Conservation (phyloP, 345 rosid genomes). For the Crucihimalaya himalaica region DNA sequence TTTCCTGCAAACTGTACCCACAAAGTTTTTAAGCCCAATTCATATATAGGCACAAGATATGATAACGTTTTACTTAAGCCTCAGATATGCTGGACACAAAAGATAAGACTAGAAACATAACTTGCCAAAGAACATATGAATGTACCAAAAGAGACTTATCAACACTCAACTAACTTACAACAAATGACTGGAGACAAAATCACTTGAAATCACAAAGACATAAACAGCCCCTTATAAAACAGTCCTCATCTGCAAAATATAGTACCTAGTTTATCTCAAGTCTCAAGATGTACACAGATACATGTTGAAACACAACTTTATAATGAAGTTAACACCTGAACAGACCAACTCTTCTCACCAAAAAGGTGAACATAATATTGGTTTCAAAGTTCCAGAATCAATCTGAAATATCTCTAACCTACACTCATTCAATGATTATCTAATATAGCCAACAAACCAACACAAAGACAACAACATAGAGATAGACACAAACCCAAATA, state of each 20-base stretch:
- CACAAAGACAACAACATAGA: neutral
- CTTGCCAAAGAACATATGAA: neutral
- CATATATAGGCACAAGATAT: neutral
- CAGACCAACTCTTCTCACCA: neutral
- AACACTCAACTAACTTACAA: constrained; percentile 5
- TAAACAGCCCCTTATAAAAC: neutral
- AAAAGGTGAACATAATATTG: neutral
- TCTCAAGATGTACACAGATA: neutral
- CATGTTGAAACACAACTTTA: neutral
- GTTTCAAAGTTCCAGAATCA: neutral
- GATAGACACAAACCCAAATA: neutral
- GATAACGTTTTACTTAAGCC: neutral
- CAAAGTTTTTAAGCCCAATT: neutral
- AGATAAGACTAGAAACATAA: constrained; percentile 15
- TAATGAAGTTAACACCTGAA: neutral
- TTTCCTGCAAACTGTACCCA: constrained; percentile 25
- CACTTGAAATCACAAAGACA: neutral
- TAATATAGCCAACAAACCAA: neutral
- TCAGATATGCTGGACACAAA: neutral
- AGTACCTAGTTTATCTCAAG: no score
- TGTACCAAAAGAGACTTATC: neutral
- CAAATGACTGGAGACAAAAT: neutral
- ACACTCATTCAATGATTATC: neutral
- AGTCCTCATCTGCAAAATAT: neutral
- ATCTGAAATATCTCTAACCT: neutral